Evolutionary conservation across 2,329 filamentous ascomycete species (phyloP), one percentile per base, ranked within the genome.

Genomic region (Penicillium sp.): DNA sequence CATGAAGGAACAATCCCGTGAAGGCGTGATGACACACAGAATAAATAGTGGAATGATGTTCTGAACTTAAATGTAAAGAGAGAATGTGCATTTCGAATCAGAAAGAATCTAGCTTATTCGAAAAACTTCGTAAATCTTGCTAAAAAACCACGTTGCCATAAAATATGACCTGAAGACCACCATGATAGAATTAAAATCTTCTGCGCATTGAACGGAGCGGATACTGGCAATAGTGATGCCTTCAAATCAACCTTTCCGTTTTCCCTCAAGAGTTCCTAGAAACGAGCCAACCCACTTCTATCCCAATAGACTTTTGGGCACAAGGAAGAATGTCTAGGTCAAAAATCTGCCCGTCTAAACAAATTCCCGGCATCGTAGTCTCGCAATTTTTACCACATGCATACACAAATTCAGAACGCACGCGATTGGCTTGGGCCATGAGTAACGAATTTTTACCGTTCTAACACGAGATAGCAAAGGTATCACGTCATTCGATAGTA

Each of bases 361-460:
- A 42, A 25, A 52, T 33, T 40, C 40, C 38, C 30, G 53, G 51
- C 51, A 35, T 54, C 42, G n/a, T 38, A 14, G 46, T 26, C 52
- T 61, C 49, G 25, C 37, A 42, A 33, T 46, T 57, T 52, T 14
- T 54, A 57, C 7, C 52, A 52, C 61, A 65, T 48, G 66, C 64
- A 55, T 40, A 11, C 58, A 51, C 52, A 52, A 59, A 65, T 48
- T 66, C 64, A 55, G 45, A 51, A 49, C 51, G 43, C 56, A 43
- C 49, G 45, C 38, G 33, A 8, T 22, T 60, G 52, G 33, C 16
- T 38, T 55, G 25, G 35, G 42, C 16, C 42, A 53, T 67, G 46
- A 42, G 43, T 60, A 59, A 59, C 49, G 42, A 45, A 33, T 13
- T 30, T 42, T 49, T 37, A 25, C 19, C 38, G 38, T 26, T 55